Base-by-base conservation (phyloP, 495 filamentous ascomycete genomes). In the Trichoderma virens region DNA sequence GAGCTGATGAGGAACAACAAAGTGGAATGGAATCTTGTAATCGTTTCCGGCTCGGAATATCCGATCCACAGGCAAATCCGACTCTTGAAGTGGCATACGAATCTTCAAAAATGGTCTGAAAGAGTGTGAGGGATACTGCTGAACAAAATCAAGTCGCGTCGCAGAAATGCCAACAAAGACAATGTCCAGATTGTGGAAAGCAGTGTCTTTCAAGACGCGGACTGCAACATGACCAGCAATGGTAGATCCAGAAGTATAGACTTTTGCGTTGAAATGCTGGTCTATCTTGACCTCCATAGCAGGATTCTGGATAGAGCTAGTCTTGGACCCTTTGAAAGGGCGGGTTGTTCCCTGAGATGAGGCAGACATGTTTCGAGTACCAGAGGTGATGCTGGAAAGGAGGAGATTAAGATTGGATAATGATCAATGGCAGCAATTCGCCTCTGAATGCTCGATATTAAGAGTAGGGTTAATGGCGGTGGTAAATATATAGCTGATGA, bases 21-120 rank as follows among this genome's bases (percentile, higher is more conserved):
- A 98, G 65, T 85, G 86, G 76, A 97, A 98, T 2, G 91, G 90
- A 62, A 96, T 86, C 16, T 73, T 85, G 72, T 93, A 91, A 30
- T 77, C 82, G 60, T 76, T 78, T 3, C 86, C 90, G 2, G 84
- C 79, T 72, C 90, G 84, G 14, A 92, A 74, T 25, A 92, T 76
- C 8, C 89, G 78, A 20, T 89, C 85, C 14, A 83, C 79, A 0
- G 93, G 93, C 67, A 93, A 90, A 2, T 79, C 75, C 2, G 82
- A 74, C 13, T 88, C 82, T 39, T 85, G 77, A 16, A 93, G 85
- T 5, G 95, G 94, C 78, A 96, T 93, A 51, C 79, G 78, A 66
- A 98, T 80, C 72, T 89, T 90, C 59, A 98, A 80, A 69, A 97
- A 97, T 23, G 75, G 82, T 65, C 84, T 82, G 51, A 75, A 72